A percentile compares a stretch with the other conserved stretches of the same genome.
Evolutionary conservation across 768 basidiomycete genomes (phyloP).

Genomic region (Gymnopilus junonius): DNA sequence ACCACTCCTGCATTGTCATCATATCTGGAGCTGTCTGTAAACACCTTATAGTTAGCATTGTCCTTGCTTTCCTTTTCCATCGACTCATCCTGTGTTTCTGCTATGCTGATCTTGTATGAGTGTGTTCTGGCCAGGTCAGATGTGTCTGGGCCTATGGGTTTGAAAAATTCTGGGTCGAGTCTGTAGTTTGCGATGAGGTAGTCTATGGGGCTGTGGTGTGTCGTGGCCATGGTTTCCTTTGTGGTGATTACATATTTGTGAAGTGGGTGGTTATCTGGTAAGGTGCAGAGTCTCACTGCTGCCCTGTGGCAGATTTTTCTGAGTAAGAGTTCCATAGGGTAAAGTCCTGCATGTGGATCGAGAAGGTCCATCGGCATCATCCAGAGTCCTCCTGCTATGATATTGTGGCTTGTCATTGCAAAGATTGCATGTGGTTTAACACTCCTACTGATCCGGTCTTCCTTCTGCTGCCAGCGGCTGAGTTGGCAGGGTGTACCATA

Average conservation of each 20-base stretch:
- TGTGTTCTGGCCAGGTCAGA: not conserved
- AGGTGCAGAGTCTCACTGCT: slow-evolving; percentile 1
- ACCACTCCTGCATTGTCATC: slow-evolving; percentile 24
- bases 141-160: not conserved
- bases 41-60: slow-evolving; percentile 3
- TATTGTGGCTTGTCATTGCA: too few species aligned
- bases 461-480: not conserved
- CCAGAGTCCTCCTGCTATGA: slow-evolving; percentile 3
- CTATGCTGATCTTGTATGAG: not conserved
- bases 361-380: slow-evolving; percentile 10
- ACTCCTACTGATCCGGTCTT: not conserved
- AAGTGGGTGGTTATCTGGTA: slow-evolving; percentile 7
- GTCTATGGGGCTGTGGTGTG: not conserved
- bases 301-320: slow-evolving; percentile 10
- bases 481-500: slow-evolving; percentile 16
- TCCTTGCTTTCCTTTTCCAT: not conserved
- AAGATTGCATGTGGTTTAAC: slow-evolving; percentile 8
- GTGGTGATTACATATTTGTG: not conserved
- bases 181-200: not conserved
- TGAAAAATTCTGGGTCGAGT: not conserved
- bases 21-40: slow-evolving; percentile 14
- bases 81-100: not conserved
- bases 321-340: slow-evolving; percentile 11
- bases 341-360: slow-evolving; percentile 9
- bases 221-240: not conserved